A percentile compares a stretch with the other conserved stretches of the same genome.
Evolutionary conservation across 192 early-diverging fungal genomes (phyloP).

Genomic region (Mortierella alpina): DNA sequence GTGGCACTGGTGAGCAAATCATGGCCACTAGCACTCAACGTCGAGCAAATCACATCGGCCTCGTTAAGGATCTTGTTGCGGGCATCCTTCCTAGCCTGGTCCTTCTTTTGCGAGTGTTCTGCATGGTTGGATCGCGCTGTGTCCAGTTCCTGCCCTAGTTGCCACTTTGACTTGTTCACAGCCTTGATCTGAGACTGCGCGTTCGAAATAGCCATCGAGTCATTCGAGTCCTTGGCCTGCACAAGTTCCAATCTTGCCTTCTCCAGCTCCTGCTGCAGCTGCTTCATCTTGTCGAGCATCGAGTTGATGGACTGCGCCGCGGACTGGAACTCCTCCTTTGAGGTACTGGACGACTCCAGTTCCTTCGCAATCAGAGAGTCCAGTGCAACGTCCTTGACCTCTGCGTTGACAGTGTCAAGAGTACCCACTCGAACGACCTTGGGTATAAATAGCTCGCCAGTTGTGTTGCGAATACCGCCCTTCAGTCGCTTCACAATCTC

Average conservation of each 20-base stretch:
- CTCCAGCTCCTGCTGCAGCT: slow-evolving; percentile 55
- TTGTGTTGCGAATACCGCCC: slow-evolving; percentile 72
- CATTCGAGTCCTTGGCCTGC: slow-evolving; percentile 27
- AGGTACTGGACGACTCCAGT: slow-evolving; percentile 52
- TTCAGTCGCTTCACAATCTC: slow-evolving; percentile 92
- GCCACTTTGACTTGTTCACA: slow-evolving; percentile 45
- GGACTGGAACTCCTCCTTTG: slow-evolving; percentile 54
- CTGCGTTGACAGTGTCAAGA: slow-evolving; percentile 75
- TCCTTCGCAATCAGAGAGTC: slow-evolving; percentile 77
- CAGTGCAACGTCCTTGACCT: slow-evolving; percentile 77
- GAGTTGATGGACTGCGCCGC: slow-evolving; percentile 46
- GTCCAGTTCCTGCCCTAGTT: slow-evolving; percentile 42
- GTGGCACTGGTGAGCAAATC: slow-evolving; percentile 75
- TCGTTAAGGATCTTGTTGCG: slow-evolving; percentile 76
- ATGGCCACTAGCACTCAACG: slow-evolving; percentile 88
- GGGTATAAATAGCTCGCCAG: slow-evolving; percentile 69
- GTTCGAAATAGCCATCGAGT: slow-evolving; percentile 53
- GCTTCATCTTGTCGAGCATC: slow-evolving; percentile 50
- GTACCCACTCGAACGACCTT: slow-evolving; percentile 89
- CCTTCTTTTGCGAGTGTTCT: slow-evolving; percentile 52
- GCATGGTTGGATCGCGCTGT: slow-evolving; percentile 45
- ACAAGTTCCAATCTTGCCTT: slow-evolving; percentile 42
- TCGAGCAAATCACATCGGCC: slow-evolving; percentile 88
- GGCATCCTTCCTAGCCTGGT: slow-evolving; percentile 61
- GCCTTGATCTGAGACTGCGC: slow-evolving; percentile 57